A percentile compares a stretch with the other conserved stretches of the same genome.
Evolutionary conservation across 2,329 filamentous ascomycete genomes (phyloP).

Genomic region (Ceratocystis papillata): DNA sequence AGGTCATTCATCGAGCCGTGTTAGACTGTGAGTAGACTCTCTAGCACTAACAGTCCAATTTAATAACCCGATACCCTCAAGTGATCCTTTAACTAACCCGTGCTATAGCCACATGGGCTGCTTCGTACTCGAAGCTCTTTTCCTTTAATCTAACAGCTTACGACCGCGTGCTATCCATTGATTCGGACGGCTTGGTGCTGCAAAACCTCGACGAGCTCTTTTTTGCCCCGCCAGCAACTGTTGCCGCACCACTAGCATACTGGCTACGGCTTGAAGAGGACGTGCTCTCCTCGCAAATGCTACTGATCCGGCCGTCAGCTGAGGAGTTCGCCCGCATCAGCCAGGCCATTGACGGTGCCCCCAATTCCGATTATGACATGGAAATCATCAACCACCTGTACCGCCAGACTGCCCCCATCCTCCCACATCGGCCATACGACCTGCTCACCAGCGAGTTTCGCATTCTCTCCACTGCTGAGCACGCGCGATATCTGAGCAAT

Average conservation of each 20-base stretch:
- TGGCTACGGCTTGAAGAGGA: conserved; percentile 49
- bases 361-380: conserved; percentile 47
- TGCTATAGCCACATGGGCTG: conserved; percentile 48
- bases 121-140: conserved; percentile 56
- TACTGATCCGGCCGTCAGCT: conserved; percentile 50
- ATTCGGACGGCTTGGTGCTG: conserved; percentile 55
- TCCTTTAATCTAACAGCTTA: conserved; percentile 59
- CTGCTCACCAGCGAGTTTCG: conserved; percentile 53
- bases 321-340: conserved; percentile 38
- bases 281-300: conserved; percentile 49
- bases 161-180: conserved; percentile 37
- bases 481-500: conserved; percentile 35
- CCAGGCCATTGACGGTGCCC: conserved; percentile 26
- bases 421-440: conserved; percentile 53
- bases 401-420: conserved; percentile 44
- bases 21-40: conserved; percentile 31
- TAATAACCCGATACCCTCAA: neutral
- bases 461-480: conserved; percentile 33
- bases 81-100: neutral
- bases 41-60: neutral
- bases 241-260: conserved; percentile 62
- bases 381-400: conserved; percentile 55
- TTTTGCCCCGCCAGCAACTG: conserved; percentile 47
- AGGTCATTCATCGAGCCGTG: conserved; percentile 32
- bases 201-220: conserved; percentile 61